These are phyloP conservation scores for Aspergillus novoparasiticus DNA, from an alignment of 2,329 filamentous ascomycete species.

Conservation along the genomic window DNA sequence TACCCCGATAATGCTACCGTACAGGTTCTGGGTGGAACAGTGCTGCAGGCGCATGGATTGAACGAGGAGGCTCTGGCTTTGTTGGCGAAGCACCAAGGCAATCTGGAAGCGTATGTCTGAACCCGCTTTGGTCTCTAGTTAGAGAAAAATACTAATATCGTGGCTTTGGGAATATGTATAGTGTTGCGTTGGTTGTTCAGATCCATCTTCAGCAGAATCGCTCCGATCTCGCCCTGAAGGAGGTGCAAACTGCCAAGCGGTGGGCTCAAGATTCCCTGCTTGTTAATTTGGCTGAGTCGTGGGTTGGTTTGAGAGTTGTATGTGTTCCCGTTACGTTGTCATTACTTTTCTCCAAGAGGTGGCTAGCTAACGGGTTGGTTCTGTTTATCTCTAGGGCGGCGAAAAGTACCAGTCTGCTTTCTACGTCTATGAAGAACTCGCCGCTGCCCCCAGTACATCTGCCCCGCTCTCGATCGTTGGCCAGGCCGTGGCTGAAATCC, in stretches of 20 bases:
- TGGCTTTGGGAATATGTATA: slow-evolving; percentile 16
- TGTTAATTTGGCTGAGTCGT: slow-evolving; percentile 92
- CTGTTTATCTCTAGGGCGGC: slow-evolving; percentile 64
- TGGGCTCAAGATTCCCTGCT: slow-evolving; percentile 95
- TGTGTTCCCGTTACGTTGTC: slow-evolving; percentile 24
- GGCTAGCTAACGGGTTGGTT: not conserved
- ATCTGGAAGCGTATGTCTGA: slow-evolving; percentile 68
- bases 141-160: not conserved
- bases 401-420: slow-evolving; percentile 96
- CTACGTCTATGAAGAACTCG: slow-evolving; percentile 96
- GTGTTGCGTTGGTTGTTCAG: slow-evolving; percentile 85
- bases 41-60: slow-evolving; percentile 77
- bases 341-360: not conserved
- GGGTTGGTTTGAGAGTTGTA: slow-evolving; percentile 88
- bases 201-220: slow-evolving; percentile 92
- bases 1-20: slow-evolving; percentile 75
- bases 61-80: slow-evolving; percentile 83
- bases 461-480: slow-evolving; percentile 76
- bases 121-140: not conserved
- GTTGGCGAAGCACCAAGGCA: slow-evolving; percentile 81
- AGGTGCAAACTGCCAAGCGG: slow-evolving; percentile 80
- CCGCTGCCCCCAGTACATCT: slow-evolving; percentile 79
- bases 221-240: slow-evolving; percentile 85
- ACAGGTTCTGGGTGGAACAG: slow-evolving; percentile 78
- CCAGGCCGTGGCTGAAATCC: slow-evolving; percentile 88